Base-by-base conservation (phyloP, 768 basidiomycete genomes). In the Amanita rimosa region DNA sequence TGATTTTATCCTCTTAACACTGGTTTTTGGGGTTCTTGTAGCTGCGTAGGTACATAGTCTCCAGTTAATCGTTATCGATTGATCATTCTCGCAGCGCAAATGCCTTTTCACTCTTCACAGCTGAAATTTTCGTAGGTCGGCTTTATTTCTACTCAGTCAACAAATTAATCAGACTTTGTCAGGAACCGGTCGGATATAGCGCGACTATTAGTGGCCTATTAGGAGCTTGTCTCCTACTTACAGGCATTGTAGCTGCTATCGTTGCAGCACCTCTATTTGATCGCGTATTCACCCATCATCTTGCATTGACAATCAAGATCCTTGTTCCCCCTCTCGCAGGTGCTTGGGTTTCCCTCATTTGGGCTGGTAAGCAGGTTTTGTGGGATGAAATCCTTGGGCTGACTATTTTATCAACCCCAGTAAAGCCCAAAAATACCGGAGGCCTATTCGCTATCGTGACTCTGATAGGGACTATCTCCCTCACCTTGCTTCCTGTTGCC, bases 261-360 rank as follows among this genome's bases (percentile, higher is more conserved):
- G 55, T 81, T 42, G 75, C 81, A 0, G 78, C 88, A 0, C 90
- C 89, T 0, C 62, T 90, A 3, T 83, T 89, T 57, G 89, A 91
- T 57, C 79, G 88, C 16, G 77, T 89, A 16, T 77, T 92, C 52
- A 90, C 85, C 8, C 74, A 81, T 54, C 78, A 78, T 52, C 70
- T 89, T 34, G 84, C 78, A 0, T 53, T 77, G 9, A 76, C 80
- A 2, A 55, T 72, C 46, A 85, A 83, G 48, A 50, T 77, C 0
- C 57, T 86, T 8, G 71, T 80, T 14, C 87, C 88, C 1, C 58
- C 81, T 38, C 67, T 85, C 4, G 81, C 72, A 13, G 68, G 56
- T 1, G 69, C 71, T 19, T 91, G 87, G 86, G 61, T 91, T 11
- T 76, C 78, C 4, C 64, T 91, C n/a, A 81, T 92, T 27, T 92